phyloP scores from a whole-genome alignment of 2,329 filamentous ascomycete species.

The Alternaria dauci region DNA sequence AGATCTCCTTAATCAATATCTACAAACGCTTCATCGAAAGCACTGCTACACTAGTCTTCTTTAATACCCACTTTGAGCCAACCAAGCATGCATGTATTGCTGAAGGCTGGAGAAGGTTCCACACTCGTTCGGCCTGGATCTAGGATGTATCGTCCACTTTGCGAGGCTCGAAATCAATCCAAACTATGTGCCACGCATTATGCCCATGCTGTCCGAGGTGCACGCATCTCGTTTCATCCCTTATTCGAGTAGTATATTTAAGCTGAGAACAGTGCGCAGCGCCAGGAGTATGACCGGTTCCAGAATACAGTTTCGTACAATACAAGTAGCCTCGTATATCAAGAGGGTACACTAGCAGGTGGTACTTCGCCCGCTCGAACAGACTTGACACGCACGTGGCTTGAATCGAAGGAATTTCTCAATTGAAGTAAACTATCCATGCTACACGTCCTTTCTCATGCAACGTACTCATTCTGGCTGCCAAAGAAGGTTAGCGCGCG shows the following conservation, averaged over 20 bases:
- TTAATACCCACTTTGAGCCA: background rate
- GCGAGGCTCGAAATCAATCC: background rate
- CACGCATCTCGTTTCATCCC: background rate
- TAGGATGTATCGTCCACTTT: background rate
- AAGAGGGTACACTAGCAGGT: no score
- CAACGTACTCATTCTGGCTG: background rate
- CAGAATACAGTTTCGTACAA: background rate
- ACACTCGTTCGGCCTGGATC: background rate
- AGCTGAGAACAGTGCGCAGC: background rate
- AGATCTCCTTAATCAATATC: background rate
- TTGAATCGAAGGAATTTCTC: background rate
- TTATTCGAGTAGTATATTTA: background rate
- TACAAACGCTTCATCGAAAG: rapidly evolving
- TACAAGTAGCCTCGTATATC: no score
- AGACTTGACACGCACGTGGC: no score
- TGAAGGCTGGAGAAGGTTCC: background rate
- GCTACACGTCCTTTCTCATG: background rate
- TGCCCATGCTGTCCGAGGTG: background rate
- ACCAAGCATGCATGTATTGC: background rate
- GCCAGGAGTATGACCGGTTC: background rate
- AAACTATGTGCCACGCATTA: background rate
- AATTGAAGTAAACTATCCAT: background rate
- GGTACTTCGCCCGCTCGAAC: background rate
- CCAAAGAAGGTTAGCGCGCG: constrained; percentile 8
- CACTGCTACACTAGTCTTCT: background rate